Conservation (phyloP, 768 basidiomycete species). For the Neoboletus magnificus region DNA sequence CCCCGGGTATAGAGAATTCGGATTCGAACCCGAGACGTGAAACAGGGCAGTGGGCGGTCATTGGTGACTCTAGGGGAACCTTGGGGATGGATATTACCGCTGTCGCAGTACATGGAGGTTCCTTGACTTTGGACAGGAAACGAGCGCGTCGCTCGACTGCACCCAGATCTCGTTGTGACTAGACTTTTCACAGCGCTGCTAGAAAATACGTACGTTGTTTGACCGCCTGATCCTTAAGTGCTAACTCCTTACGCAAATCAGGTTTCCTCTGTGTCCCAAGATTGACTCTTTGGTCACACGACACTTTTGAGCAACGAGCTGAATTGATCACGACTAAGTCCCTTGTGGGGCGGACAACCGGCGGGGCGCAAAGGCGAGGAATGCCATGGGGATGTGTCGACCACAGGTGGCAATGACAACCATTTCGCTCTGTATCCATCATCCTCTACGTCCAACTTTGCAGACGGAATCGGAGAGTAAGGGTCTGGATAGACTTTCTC, state of each 20-base stretch:
- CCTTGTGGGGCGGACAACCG: conserved; percentile 40
- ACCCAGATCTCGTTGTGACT: neutral
- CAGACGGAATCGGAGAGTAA: conserved; percentile 56
- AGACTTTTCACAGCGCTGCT: neutral
- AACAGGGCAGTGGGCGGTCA: conserved; percentile 64
- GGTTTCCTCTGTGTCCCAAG: conserved; percentile 44
- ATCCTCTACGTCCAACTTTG: conserved; percentile 35
- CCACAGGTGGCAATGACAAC: conserved; percentile 48
- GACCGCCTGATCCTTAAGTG: conserved; percentile 65
- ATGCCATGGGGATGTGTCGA: conserved; percentile 29
- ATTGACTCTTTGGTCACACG: conserved; percentile 52
- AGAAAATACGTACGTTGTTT: conserved; percentile 59
- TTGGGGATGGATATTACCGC: conserved; percentile 52
- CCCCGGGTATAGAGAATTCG: conserved; percentile 57
- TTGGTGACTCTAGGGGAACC: conserved; percentile 67
- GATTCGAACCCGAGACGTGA: conserved; percentile 67
- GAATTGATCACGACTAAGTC: conserved; percentile 62
- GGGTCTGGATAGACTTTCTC: conserved; percentile 50
- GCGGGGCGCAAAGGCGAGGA: conserved; percentile 50
- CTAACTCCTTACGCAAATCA: conserved; percentile 72
- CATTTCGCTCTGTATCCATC: conserved; percentile 57
- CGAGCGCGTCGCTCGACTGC: conserved; percentile 72
- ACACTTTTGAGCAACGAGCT: conserved; percentile 59
- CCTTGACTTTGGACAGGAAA: conserved; percentile 70
- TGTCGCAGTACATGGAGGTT: conserved; percentile 62